Percentiles rank a stretch among this genome's conserved stretches.
phyloP scores from a whole-genome alignment of 177 flowering plant species.

The Vitis hybrid region DNA sequence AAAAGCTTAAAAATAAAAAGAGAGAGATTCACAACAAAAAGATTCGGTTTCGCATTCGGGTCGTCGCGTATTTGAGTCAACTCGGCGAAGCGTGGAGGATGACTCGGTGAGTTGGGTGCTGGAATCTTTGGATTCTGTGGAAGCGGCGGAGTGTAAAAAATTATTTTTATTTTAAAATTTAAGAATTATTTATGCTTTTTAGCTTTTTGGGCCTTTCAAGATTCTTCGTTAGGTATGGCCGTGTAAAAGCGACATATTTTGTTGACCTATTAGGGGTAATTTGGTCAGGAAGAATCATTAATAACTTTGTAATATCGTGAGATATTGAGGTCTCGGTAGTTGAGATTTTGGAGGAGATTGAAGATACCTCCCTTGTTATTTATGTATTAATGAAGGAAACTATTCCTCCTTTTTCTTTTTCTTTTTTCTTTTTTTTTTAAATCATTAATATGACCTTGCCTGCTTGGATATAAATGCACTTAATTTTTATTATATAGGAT shows the following conservation, averaged over 20 bases:
- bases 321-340: no score
- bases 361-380: no score
- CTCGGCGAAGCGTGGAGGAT: neutral
- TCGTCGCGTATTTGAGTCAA: conserved; percentile 30
- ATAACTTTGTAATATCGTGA: no score
- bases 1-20: neutral
- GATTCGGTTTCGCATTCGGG: conserved; percentile 22
- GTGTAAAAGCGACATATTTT: neutral
- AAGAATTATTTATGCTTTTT: neutral
- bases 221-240: conserved; percentile 7
- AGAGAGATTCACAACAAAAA: conserved; percentile 10
- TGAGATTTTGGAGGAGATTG: no score
- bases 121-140: conserved; percentile 12
- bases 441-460: no score
- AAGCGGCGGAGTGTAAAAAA: conserved; percentile 18
- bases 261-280: no score
- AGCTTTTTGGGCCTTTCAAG: neutral
- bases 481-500: no score
- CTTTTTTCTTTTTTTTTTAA: no score
- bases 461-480: no score
- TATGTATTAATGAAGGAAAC: no score
- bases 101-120: conserved; percentile 9
- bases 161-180: neutral
- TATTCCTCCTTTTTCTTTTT: no score
- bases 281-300: no score